These are phyloP conservation scores for Neopestalotiopsis sp. DNA, from an alignment of 2,329 filamentous ascomycete species.

Conservation along the genomic window DNA sequence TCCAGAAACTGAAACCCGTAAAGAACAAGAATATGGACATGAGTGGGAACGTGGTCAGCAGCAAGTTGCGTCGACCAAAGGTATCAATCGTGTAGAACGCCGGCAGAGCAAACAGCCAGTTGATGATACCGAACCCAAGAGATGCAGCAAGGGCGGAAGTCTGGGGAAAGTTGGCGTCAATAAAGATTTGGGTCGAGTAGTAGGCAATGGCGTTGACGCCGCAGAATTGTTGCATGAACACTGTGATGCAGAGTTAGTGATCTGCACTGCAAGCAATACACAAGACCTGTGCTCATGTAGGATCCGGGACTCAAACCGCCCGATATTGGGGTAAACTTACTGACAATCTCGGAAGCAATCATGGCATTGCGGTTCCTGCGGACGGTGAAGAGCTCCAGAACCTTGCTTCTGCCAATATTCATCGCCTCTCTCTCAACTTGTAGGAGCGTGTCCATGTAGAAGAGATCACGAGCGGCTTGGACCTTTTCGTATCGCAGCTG, in stretches of 20 bases:
- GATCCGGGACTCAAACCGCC: too few relatives aligned
- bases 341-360: conserved; percentile 65
- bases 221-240: conserved; percentile 65
- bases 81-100: conserved; percentile 72
- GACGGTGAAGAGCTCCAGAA: conserved; percentile 63
- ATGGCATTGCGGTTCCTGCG: conserved; percentile 67
- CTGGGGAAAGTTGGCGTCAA: conserved; percentile 55
- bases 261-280: too few relatives aligned
- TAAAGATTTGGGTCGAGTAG: conserved; percentile 67
- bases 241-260: too few relatives aligned
- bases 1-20: conserved; percentile 52
- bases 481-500: conserved; percentile 54
- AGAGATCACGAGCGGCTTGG: conserved; percentile 60
- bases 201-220: conserved; percentile 50
- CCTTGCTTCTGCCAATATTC: conserved; percentile 51
- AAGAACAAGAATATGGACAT: conserved; percentile 60
- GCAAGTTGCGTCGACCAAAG: conserved; percentile 67
- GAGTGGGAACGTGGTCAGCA: conserved; percentile 68
- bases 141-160: conserved; percentile 62
- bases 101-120: conserved; percentile 68
- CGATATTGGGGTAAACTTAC: too few relatives aligned
- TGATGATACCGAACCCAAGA: conserved; percentile 68
- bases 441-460: conserved; percentile 62
- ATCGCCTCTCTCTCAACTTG: conserved; percentile 60
- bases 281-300: too few relatives aligned